Percentiles rank a stretch among this genome's conserved stretches.
Conservation (phyloP, 768 basidiomycete genomes). For the Sporobolomyces roseus region DNA sequence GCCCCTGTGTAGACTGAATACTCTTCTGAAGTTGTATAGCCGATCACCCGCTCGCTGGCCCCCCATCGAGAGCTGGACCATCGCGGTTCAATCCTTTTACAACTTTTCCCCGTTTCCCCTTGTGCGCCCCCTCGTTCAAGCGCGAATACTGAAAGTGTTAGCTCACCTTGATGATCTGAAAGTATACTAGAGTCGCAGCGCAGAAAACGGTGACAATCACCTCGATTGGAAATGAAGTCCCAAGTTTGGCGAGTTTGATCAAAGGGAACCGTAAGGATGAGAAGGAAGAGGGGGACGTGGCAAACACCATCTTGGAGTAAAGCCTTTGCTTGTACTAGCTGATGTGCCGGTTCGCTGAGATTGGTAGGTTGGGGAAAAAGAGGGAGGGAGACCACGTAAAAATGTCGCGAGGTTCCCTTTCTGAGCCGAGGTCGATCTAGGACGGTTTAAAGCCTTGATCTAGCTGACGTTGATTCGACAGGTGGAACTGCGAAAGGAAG, state of each 20-base stretch:
- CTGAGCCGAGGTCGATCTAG: background rate
- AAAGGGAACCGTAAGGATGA: slow-evolving; percentile 27
- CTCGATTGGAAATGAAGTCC: slow-evolving; percentile 42
- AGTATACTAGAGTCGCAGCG: slow-evolving; percentile 86
- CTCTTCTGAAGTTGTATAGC: too few species aligned
- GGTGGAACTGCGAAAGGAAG: slow-evolving; percentile 12
- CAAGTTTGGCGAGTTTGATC: slow-evolving; percentile 35
- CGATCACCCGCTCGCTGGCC: too few species aligned
- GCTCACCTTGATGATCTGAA: slow-evolving; percentile 78
- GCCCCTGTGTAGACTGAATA: too few species aligned
- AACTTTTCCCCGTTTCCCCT: too few species aligned
- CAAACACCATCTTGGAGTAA: slow-evolving; percentile 37
- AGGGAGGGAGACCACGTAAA: too few species aligned
- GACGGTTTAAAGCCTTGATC: slow-evolving; percentile 1
- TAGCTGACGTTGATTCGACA: background rate
- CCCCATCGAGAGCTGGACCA: too few species aligned
- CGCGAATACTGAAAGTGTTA: background rate
- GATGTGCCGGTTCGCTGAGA: too few species aligned
- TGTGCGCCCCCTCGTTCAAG: slow-evolving; percentile 42
- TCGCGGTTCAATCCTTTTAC: too few species aligned
- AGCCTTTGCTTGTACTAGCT: too few species aligned
- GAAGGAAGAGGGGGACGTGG: slow-evolving; percentile 35
- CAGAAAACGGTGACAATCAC: slow-evolving; percentile 71
- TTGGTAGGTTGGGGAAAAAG: background rate
- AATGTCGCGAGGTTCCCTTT: background rate